Base-by-base conservation (phyloP, 441 rosid species). In the Manihot esculenta region DNA sequence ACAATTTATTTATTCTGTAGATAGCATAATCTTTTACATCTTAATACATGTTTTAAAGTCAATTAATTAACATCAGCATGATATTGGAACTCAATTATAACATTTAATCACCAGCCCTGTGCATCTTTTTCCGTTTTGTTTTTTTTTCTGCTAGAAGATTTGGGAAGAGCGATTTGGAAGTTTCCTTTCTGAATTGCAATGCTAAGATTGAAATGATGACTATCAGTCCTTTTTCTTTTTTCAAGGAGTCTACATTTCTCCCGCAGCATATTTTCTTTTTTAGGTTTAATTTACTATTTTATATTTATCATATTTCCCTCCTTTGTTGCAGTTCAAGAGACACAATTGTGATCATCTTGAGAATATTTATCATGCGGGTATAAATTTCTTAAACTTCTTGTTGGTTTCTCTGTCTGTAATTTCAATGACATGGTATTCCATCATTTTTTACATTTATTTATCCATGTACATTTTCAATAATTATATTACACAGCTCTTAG, bases 311-410 rank as follows among this genome's bases (percentile, higher is more conserved):
- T 68, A 68, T 11, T 15, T 18, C 27, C 20, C 10, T 33, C 35
- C 20, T 64, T 13, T 69, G 75, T 66, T 79, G 88, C 99, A 96
- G 98, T 80, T 81, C 91, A 64, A 88, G 99, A 73, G 99, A 96
- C 72, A 78, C 92, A 45, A 91, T 96, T 77, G 98, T 93, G 45
- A 90, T 89, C 67, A 90, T 88, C 72, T 77, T 93, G 77, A 93
- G 97, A 81, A 81, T 89, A 51, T 93, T 96, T 77, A 79, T 85
- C 74, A 68, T 76, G 42, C 84, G 84, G 98, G 99, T 95, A 92
- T 53, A 62, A 66, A 69, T 55, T 76, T 73, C 74, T 77, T 2
- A 2, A 78, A 10, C 9, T 51, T 10, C 69, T 61, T 58, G 14
- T 55, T 50, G 35, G 61, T 0, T 4, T 4, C 38, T 3, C 42